Evolutionary conservation across 345 rosid species (phyloP).

Genomic region (Anacardium occidentale): DNA sequence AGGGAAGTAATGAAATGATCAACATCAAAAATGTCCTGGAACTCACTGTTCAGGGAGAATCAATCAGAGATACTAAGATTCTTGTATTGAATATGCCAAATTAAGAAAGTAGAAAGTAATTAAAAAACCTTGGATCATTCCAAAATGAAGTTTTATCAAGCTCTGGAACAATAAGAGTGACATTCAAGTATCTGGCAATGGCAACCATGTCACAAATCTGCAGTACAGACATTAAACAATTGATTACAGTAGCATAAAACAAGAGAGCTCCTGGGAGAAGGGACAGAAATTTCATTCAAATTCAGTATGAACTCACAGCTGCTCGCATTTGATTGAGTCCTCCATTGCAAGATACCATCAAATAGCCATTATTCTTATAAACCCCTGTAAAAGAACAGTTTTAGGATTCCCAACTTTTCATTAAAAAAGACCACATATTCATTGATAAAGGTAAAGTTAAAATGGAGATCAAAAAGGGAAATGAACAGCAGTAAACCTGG

Average conservation of each 20-base stretch:
- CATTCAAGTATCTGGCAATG: slow-evolving; percentile 81
- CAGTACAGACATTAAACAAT: slow-evolving; percentile 14
- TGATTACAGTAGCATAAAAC: neutral
- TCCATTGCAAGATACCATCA: slow-evolving; percentile 95
- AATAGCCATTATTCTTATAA: slow-evolving; percentile 86
- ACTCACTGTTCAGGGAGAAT: slow-evolving; percentile 57
- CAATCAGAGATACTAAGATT: slow-evolving; percentile 11
- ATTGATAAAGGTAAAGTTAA: slow-evolving; percentile 12
- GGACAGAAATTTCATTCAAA: neutral
- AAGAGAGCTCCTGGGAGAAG: neutral
- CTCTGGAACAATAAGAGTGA: slow-evolving; percentile 90
- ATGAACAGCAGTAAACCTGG: neutral
- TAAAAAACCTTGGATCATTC: slow-evolving; percentile 81
- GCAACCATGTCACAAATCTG: slow-evolving; percentile 99
- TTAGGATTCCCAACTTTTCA: slow-evolving; percentile 14
- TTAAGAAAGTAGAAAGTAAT: neutral
- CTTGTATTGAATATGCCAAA: neutral
- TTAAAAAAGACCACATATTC: neutral
- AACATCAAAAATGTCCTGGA: slow-evolving; percentile 88
- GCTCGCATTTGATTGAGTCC: slow-evolving; percentile 99
- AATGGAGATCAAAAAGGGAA: slow-evolving; percentile 3
- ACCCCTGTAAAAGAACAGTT: slow-evolving; percentile 49
- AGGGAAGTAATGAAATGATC: slow-evolving; percentile 85
- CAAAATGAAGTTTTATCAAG: slow-evolving; percentile 95
- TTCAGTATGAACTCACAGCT: slow-evolving; percentile 58